Base-by-base conservation (phyloP, 768 basidiomycete genomes). In the Tylopilus vinaceipallidus region DNA sequence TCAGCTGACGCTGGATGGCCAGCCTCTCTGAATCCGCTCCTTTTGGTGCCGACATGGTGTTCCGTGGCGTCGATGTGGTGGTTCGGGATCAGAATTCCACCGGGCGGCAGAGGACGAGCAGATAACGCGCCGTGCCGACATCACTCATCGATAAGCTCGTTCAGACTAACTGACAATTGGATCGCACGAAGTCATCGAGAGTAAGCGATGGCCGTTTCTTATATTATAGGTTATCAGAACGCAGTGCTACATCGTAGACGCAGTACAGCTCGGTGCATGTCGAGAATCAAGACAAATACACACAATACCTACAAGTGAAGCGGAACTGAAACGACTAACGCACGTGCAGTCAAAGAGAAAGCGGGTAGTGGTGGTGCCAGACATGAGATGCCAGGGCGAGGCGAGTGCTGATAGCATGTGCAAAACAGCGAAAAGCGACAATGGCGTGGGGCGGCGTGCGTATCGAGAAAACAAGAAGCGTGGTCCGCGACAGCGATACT, bases 1-100 rank as follows among this genome's bases (percentile, higher is more conserved):
- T 86, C 54, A 93, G 78, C 59, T 90, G 87, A 45, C 80, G 78
- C 43, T 75, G 75, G 42, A 82, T 61, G 24, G 78, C 69, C 42
- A 55, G 13, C 52, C 50, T 55, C 41, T 58, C 68, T 42, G 58
- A 57, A 38, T 20, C 38, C 36, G 39, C 29, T 57, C 26, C 48
- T 34, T 55, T 45, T 10, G 48, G 36, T 45, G 45, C 20, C 22
- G 57, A 50, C 58, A 61, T 66, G n/a, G 38, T 40, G 47, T 17
- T 47, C 24, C 14, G 17, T 37, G 45, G 44, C 38, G 39, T 54
- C 22, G 45, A 38, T 2, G 54, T 61, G 8, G 54, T 45, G 48
- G 56, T 53, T 47, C 23, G 50, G 27, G 47, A 52, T 30, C 32
- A 45, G 16, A 24, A 40, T 33, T 27, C 30, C 17, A 37, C 23